Evolutionary conservation across 208 protist genomes (phyloP).

Genomic region (Trypanosomatidae sp.): DNA sequence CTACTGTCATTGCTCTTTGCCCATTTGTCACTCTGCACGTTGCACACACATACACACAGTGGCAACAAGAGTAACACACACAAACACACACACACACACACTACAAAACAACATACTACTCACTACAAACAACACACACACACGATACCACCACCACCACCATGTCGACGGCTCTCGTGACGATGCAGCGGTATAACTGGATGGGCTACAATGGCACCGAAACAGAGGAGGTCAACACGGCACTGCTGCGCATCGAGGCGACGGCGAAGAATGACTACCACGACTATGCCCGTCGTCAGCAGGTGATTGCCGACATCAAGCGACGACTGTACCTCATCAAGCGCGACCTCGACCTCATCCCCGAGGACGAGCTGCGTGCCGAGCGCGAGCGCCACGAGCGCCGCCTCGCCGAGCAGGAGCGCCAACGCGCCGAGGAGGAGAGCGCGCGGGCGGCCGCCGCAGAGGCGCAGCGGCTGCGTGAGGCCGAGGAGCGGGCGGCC

Average conservation of each 20-base stretch:
- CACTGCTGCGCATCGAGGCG: slow-evolving; percentile 13
- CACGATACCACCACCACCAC: not conserved
- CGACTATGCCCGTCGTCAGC: slow-evolving; percentile 46
- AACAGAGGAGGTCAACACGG: slow-evolving; percentile 27
- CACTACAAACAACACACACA: too few relatives aligned
- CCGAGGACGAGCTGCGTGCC: slow-evolving; percentile 34
- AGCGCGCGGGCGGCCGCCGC: not conserved
- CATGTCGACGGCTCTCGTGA: slow-evolving; percentile 28
- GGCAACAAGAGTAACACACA: too few relatives aligned
- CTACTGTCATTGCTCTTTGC: too few relatives aligned
- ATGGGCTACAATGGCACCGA: slow-evolving; percentile 77
- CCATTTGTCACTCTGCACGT: too few relatives aligned
- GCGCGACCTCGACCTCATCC: slow-evolving; percentile 57
- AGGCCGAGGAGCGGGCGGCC: slow-evolving; percentile 16
- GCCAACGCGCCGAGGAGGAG: slow-evolving; percentile 12
- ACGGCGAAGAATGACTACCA: slow-evolving; percentile 12
- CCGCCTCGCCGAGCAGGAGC: slow-evolving; percentile 9
- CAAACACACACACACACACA: too few relatives aligned
- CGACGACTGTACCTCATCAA: slow-evolving; percentile 66
- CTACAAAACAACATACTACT: too few relatives aligned
- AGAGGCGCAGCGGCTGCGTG: slow-evolving; percentile 2
- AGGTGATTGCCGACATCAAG: slow-evolving; percentile 37
- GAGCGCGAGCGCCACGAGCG: slow-evolving; percentile 21
- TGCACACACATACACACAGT: too few relatives aligned
- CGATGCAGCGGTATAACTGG: slow-evolving; percentile 75